phyloP scores from a whole-genome alignment of 148 eudicot species.

The Amaranthus cruentus region DNA sequence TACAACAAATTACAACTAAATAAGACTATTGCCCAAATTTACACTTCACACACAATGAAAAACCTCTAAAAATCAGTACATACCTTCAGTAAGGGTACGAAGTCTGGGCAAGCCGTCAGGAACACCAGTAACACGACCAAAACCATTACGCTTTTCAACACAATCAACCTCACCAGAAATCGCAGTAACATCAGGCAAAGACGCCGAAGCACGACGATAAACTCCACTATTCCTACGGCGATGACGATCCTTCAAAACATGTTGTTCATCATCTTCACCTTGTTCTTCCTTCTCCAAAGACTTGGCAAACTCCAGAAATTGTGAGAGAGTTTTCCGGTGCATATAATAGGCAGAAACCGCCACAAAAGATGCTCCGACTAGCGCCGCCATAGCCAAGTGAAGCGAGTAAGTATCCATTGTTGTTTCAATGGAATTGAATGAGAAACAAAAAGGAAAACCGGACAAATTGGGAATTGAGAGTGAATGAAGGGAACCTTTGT shows the following conservation, averaged over 20 bases:
- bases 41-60: background rate
- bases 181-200: constrained; percentile 60
- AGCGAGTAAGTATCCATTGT: constrained; percentile 59
- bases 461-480: background rate
- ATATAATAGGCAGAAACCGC: constrained; percentile 93
- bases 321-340: constrained; percentile 91
- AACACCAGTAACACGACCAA: constrained; percentile 46
- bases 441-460: background rate
- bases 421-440: background rate
- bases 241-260: constrained; percentile 18
- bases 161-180: constrained; percentile 36
- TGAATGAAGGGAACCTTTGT: background rate
- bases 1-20: too few relatives aligned
- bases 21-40: background rate
- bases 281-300: constrained; percentile 51
- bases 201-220: constrained; percentile 54
- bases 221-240: constrained; percentile 36
- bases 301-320: constrained; percentile 84
- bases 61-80: background rate
- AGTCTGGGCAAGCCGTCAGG: constrained; percentile 83
- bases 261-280: constrained; percentile 24
- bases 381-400: constrained; percentile 94
- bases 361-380: constrained; percentile 87
- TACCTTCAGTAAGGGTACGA: constrained; percentile 62
- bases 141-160: constrained; percentile 50